A percentile compares a stretch with the other conserved stretches of the same genome.
phyloP scores from a whole-genome alignment of 2,329 filamentous ascomycete species.

The Trichoderma koningii region DNA sequence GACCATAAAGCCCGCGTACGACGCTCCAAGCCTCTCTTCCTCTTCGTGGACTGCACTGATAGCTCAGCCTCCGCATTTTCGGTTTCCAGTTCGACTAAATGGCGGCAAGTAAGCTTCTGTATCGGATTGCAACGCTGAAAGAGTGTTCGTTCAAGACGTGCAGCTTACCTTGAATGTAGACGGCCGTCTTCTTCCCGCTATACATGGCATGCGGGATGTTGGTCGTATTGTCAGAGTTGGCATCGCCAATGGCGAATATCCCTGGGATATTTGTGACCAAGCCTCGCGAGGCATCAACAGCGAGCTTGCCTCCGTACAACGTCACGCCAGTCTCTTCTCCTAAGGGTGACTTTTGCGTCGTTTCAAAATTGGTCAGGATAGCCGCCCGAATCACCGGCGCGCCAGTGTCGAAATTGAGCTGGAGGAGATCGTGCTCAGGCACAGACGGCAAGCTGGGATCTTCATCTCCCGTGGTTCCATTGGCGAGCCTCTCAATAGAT shows the following conservation, averaged over 20 bases:
- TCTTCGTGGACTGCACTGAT: conserved; percentile 35
- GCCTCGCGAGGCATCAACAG: conserved; percentile 44
- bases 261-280: conserved; percentile 55
- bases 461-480: conserved; percentile 41
- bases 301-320: conserved; percentile 48
- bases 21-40: conserved; percentile 34
- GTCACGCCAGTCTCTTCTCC: conserved; percentile 51
- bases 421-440: conserved; percentile 57
- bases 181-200: conserved; percentile 59
- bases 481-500: conserved; percentile 49
- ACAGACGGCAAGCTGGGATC: conserved; percentile 48
- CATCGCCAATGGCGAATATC: conserved; percentile 61
- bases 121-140: too few species aligned
- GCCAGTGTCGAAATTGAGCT: conserved; percentile 54
- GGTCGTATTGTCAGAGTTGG: conserved; percentile 60
- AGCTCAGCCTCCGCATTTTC: conserved; percentile 44
- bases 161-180: conserved; percentile 57
- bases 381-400: conserved; percentile 49
- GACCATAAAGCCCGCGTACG: conserved; percentile 50
- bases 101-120: neutral
- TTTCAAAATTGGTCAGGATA: conserved; percentile 53
- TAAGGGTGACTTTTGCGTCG: conserved; percentile 51
- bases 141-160: too few species aligned
- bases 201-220: conserved; percentile 64
- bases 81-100: conserved; percentile 45